Base-by-base conservation (phyloP, 2,329 filamentous ascomycete genomes). In the Aspergillus felis region DNA sequence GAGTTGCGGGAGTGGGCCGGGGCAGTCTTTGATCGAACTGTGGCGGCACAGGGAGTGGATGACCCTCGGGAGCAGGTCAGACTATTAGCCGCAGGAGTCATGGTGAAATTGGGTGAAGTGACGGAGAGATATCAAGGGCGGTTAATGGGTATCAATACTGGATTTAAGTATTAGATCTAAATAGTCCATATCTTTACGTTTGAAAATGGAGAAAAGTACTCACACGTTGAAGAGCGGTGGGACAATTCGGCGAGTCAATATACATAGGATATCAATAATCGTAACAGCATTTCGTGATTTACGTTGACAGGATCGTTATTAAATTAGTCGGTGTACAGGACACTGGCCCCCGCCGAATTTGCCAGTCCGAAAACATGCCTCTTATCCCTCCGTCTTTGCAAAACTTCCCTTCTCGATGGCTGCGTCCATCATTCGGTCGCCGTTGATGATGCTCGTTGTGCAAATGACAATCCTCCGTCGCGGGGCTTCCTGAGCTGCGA, bases 1-100 rank as follows among this genome's bases (percentile, higher is more conserved):
- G 93, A 97, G 80, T 89, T 91, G 58, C 85, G 90, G 66, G 89
- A 91, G 68, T 99, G 94, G 94, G 89, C 90, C 1, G 82, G 86
- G 47, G 80, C 81, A 55, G 83, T 97, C 1, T 95, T 97, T 73
- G 84, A 88, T 58, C 79, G 79, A 51, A 73, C 70, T 59, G 68
- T 74, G 58, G 71, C 61, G 72, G 80, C 22, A 76, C 79, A 41
- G 79, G 81, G 87, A 84, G 42, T 35, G 1, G 63, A 84, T 41
- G 73, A 74, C 60, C 69, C 68, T 3, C 61, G 72, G 28, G 74
- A 75, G 38, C 73, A 74, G 50, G 69, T 74, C 52, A 68, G 74
- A 53, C 75, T 76, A 76, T 27, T 96, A 70, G 91, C 94, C 71
- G 90, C 89, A 58, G 86, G 88, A 60, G 85, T 93, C 32, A 88